Percentiles rank a stretch among this genome's conserved stretches.
These are phyloP conservation scores for Petrea volubilis DNA, from an alignment of 257 asterid species.

Conservation along the genomic window DNA sequence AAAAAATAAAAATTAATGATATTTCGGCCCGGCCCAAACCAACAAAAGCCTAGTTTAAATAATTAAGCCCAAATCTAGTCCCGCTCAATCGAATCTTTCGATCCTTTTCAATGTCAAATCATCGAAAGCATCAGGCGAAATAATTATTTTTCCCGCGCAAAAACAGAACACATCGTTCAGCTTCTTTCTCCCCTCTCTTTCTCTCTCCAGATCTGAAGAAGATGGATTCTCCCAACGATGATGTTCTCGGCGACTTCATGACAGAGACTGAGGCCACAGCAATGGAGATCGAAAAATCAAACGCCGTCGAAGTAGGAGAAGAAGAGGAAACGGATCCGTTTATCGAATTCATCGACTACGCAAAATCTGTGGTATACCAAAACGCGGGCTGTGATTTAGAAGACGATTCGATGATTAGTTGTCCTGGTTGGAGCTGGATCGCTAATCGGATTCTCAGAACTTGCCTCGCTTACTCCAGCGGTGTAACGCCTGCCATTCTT, in stretches of 20 bases:
- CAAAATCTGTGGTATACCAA: conserved; percentile 47
- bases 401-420: conserved; percentile 36
- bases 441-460: conserved; percentile 68
- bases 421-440: conserved; percentile 92
- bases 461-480: conserved; percentile 80
- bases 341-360: conserved; percentile 63
- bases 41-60: too few species aligned
- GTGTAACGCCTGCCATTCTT: conserved; percentile 94
- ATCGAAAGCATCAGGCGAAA: neutral
- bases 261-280: conserved; percentile 36
- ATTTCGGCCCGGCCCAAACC: too few species aligned
- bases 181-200: neutral
- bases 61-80: too few species aligned
- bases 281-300: conserved; percentile 49
- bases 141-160: conserved; percentile 27
- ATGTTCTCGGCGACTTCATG: conserved; percentile 32
- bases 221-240: conserved; percentile 37
- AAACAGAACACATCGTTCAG: conserved; percentile 9
- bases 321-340: conserved; percentile 57
- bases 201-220: conserved; percentile 18
- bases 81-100: too few species aligned
- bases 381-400: conserved; percentile 33
- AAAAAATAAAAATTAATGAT: too few species aligned
- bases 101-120: too few species aligned
- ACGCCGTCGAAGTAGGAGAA: conserved; percentile 29